Evolutionary conservation across 2,329 filamentous ascomycete species (phyloP).

Genomic region (Claviceps sp.): DNA sequence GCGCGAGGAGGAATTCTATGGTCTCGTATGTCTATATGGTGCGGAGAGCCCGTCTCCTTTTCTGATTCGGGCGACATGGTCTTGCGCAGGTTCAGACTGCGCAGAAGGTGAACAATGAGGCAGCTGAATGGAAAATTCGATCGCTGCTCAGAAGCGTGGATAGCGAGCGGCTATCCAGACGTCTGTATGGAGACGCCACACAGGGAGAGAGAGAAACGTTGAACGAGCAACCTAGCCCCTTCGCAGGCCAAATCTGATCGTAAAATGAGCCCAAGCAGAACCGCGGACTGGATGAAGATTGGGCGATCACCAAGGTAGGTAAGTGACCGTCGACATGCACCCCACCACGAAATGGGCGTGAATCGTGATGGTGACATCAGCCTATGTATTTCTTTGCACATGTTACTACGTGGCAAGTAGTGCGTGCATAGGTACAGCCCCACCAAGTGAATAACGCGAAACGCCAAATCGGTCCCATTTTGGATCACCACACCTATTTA

Average conservation of each 20-base stretch:
- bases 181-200: not conserved
- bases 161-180: not conserved
- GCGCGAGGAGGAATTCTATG: conserved; percentile 24
- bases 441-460: too few species aligned
- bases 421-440: too few species aligned
- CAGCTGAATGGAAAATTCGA: not conserved
- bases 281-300: not conserved
- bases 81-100: not conserved
- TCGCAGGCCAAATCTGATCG: not conserved
- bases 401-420: too few species aligned
- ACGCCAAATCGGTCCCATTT: too few species aligned
- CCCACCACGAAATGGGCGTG: not conserved
- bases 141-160: not conserved
- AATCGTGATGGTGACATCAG: conserved; percentile 3
- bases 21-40: conserved; percentile 37
- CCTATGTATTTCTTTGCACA: not conserved
- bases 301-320: not conserved
- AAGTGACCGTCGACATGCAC: not conserved
- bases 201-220: not conserved
- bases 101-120: not conserved
- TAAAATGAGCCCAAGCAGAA: not conserved
- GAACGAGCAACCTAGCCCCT: not conserved
- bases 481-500: too few species aligned
- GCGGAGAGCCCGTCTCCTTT: conserved; percentile 23
- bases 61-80: conserved; percentile 19